phyloP scores from a whole-genome alignment of 495 filamentous ascomycete species.

The Penicillium pulvis region DNA sequence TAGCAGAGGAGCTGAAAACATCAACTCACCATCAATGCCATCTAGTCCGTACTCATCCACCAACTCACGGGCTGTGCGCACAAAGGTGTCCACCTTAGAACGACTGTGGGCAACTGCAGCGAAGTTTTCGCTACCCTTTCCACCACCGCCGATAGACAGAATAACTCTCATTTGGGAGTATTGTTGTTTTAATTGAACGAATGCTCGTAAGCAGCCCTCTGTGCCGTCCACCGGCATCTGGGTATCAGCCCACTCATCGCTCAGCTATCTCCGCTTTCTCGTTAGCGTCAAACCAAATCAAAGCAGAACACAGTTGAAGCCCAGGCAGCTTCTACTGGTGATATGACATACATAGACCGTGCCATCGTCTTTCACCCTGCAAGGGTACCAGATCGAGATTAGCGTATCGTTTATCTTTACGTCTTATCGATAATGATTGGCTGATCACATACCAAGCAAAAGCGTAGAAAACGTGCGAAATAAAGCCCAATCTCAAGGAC shows the following conservation, averaged over 20 bases:
- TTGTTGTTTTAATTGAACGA: conserved; percentile 70
- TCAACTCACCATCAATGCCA: conserved; percentile 74
- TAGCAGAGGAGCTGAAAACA: neutral
- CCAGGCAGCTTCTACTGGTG: neutral
- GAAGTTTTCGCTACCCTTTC: conserved; percentile 76
- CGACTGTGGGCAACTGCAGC: conserved; percentile 68
- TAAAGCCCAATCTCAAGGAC: conserved; percentile 65
- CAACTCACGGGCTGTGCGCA: conserved; percentile 66
- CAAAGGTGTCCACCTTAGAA: conserved; percentile 68
- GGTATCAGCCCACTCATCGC: conserved; percentile 83
- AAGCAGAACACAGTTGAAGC: neutral
- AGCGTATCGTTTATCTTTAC: conserved; percentile 30
- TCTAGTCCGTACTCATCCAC: conserved; percentile 78
- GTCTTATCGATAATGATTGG: conserved; percentile 21
- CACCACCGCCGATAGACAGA: conserved; percentile 85
- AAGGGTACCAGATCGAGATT: conserved; percentile 33
- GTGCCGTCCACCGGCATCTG: conserved; percentile 78
- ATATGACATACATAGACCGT: conserved; percentile 69
- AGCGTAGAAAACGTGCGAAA: conserved; percentile 86
- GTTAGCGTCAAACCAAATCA: neutral
- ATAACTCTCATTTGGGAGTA: conserved; percentile 78
- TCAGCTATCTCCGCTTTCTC: conserved; percentile 56
- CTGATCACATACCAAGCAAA: conserved; percentile 65
- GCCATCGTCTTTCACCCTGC: conserved; percentile 75
- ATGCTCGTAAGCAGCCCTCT: conserved; percentile 75